Evolutionary conservation across 192 early-diverging fungal genomes (phyloP).

Genomic region (Coemansia umbellata): DNA sequence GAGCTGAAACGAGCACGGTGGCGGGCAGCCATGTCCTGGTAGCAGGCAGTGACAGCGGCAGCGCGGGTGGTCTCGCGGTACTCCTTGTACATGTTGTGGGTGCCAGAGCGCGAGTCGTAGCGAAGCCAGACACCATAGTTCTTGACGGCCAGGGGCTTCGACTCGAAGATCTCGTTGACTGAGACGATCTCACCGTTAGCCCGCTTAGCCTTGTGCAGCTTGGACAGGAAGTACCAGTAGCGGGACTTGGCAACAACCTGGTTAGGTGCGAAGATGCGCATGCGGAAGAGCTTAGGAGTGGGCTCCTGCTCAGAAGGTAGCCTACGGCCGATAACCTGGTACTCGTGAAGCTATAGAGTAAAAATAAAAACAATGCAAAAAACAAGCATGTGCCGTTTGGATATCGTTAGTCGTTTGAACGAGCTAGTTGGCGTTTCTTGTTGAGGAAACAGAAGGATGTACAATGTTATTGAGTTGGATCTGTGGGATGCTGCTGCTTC

Average conservation of each 20-base stretch:
- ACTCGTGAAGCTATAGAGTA: constrained; percentile 61
- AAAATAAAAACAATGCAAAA: too few relatives aligned
- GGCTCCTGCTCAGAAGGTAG: constrained; percentile 88
- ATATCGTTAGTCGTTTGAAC: too few relatives aligned
- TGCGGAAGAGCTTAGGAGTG: constrained; percentile 93
- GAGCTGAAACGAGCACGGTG: constrained; percentile 97
- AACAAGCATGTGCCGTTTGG: too few relatives aligned
- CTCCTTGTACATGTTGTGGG: constrained; percentile 99
- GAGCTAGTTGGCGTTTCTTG: too few relatives aligned
- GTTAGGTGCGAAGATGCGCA: constrained; percentile 99
- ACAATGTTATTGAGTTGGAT: too few relatives aligned
- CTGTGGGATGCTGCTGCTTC: too few relatives aligned
- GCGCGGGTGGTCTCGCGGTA: constrained; percentile 93
- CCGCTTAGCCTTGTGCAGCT: constrained; percentile 99
- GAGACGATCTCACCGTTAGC: constrained; percentile 96
- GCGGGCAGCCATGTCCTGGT: constrained; percentile 99
- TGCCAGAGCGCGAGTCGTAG: constrained; percentile 99
- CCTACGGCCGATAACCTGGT: constrained; percentile 93
- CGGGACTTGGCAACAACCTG: constrained; percentile 97
- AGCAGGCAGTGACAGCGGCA: constrained; percentile 67
- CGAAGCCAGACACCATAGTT: constrained; percentile 99
- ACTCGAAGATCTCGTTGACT: constrained; percentile 97
- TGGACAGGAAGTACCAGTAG: constrained; percentile 99
- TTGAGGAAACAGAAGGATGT: too few relatives aligned
- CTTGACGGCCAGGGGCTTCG: constrained; percentile 87